Evolutionary conservation across 129 eudicot species (phyloP).

Genomic region (Pittosporum tobira): DNA sequence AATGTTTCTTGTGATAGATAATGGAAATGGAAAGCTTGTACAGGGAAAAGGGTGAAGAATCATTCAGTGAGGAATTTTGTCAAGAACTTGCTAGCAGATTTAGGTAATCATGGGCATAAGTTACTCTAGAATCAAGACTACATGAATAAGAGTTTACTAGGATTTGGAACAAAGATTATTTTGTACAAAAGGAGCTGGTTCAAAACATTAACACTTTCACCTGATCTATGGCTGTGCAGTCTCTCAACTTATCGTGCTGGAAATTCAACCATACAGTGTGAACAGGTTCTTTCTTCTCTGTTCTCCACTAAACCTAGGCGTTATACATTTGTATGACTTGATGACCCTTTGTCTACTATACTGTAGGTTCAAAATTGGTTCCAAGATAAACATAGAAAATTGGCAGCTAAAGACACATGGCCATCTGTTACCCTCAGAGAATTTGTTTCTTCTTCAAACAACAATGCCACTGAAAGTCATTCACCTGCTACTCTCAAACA

Average conservation of each 20-base stretch:
- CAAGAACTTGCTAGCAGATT: conserved; percentile 64
- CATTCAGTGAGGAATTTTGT: conserved; percentile 36
- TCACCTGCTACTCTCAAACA: conserved; percentile 1
- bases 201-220: not conserved
- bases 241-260: conserved; percentile 30
- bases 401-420: conserved; percentile 5
- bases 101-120: conserved; percentile 27
- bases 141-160: not conserved
- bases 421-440: not conserved
- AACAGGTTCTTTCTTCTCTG: conserved; percentile 26
- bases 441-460: conserved; percentile 4
- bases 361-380: conserved; percentile 44
- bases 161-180: not conserved
- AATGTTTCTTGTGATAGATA: conserved; percentile 26
- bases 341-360: not conserved
- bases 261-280: conserved; percentile 28
- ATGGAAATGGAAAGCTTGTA: conserved; percentile 49
- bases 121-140: not conserved
- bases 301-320: not conserved
- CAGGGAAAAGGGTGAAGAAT: conserved; percentile 34
- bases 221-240: conserved; percentile 19
- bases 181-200: conserved; percentile 10
- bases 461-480: conserved; percentile 3
- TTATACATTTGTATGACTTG: not conserved
- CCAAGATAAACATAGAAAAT: conserved; percentile 18